These are phyloP conservation scores for Trichosporon coremiiforme DNA, from an alignment of 1,284 basidiomycete species.

Conservation along the genomic window DNA sequence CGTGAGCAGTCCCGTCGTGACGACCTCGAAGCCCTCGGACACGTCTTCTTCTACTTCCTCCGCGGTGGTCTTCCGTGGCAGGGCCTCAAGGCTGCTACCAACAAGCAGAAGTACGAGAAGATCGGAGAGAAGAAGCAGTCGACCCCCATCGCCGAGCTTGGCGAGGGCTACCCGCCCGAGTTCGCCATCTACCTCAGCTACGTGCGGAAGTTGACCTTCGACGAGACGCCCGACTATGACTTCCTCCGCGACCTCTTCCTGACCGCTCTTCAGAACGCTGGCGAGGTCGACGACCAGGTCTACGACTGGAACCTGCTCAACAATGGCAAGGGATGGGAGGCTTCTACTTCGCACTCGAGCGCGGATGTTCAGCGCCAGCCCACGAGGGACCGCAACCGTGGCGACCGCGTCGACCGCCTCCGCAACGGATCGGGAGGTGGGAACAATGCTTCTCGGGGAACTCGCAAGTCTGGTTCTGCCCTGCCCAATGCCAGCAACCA, in stretches of 20 bases:
- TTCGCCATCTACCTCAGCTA: slow-evolving; percentile 98
- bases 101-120: slow-evolving; percentile 99
- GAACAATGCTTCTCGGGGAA: slow-evolving; percentile 37
- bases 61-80: slow-evolving; percentile 94
- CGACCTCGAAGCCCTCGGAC: slow-evolving; percentile 90
- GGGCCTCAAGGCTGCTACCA: slow-evolving; percentile 92
- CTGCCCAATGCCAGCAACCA: slow-evolving; percentile 56
- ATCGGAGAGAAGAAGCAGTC: slow-evolving; percentile 99
- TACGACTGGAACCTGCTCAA: slow-evolving; percentile 91
- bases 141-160: slow-evolving; percentile 90
- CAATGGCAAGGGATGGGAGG: slow-evolving; percentile 93
- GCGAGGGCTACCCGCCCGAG: slow-evolving; percentile 91
- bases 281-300: slow-evolving; percentile 81
- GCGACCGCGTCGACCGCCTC: slow-evolving; percentile 57
- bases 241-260: slow-evolving; percentile 88
- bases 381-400: slow-evolving; percentile 46
- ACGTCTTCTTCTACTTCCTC: slow-evolving; percentile 98
- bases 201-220: slow-evolving; percentile 91
- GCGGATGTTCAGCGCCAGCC: slow-evolving; percentile 44
- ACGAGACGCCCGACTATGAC: slow-evolving; percentile 95
- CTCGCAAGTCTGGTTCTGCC: slow-evolving; percentile 50
- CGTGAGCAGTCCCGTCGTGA: slow-evolving; percentile 93
- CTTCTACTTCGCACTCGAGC: slow-evolving; percentile 57
- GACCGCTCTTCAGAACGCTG: slow-evolving; percentile 85
- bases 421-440: slow-evolving; percentile 49